Evolutionary conservation across 805 yeast species (phyloP).

Genomic region (Nakazawaea wickerhamii): DNA sequence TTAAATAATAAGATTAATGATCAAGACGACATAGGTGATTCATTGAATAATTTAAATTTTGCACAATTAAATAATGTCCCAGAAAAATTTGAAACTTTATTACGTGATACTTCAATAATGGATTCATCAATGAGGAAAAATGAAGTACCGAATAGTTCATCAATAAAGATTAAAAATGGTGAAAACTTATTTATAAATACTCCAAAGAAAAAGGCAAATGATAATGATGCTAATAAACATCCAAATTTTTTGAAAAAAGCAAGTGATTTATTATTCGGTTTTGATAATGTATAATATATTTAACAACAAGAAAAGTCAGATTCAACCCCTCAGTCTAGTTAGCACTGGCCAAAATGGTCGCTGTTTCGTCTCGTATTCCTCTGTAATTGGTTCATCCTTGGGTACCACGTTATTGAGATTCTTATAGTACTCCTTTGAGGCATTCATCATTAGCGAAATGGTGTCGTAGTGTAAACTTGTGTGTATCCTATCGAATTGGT

Average conservation of each 20-base stretch:
- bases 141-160: slow-evolving; percentile 14
- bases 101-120: slow-evolving; percentile 12
- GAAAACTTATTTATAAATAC: slow-evolving; percentile 31
- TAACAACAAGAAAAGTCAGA: background rate
- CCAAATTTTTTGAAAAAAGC: slow-evolving; percentile 5
- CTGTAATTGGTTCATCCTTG: background rate
- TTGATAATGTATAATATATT: slow-evolving; percentile 1
- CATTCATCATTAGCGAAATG: slow-evolving; percentile 12
- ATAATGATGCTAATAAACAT: background rate
- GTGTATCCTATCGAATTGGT: slow-evolving; percentile 8
- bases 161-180: slow-evolving; percentile 36
- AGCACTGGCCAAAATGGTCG: slow-evolving; percentile 13
- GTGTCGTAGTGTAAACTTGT: slow-evolving; percentile 12
- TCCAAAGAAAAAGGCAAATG: slow-evolving; percentile 10
- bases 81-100: slow-evolving; percentile 6
- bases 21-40: slow-evolving; percentile 45
- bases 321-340: slow-evolving; percentile 5
- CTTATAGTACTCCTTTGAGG: background rate
- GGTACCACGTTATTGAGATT: background rate
- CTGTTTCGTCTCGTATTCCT: background rate
- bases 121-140: slow-evolving; percentile 13
- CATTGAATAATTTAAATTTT: slow-evolving; percentile 15
- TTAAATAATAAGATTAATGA: slow-evolving; percentile 37
- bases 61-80: slow-evolving; percentile 9
- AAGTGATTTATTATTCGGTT: slow-evolving; percentile 11